These are phyloP conservation scores for Aspergillus ibericus DNA, from an alignment of 2,329 filamentous ascomycete genomes.

Conservation along the genomic window DNA sequence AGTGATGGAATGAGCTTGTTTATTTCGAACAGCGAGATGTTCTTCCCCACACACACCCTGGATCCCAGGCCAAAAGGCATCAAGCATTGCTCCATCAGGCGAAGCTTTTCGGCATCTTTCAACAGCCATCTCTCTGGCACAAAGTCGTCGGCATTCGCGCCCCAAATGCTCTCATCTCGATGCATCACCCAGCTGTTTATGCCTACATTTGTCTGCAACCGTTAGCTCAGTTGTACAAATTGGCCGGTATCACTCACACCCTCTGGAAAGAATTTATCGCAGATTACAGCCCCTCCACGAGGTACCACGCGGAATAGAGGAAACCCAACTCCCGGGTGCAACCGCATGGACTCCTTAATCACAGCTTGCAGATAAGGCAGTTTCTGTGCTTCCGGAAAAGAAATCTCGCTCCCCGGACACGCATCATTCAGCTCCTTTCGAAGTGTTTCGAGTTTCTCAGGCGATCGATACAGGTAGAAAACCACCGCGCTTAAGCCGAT, in stretches of 20 bases:
- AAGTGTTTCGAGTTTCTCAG: slow-evolving; percentile 29
- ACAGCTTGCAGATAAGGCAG: slow-evolving; percentile 38
- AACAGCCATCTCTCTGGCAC: slow-evolving; percentile 50
- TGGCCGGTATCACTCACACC: slow-evolving; percentile 18
- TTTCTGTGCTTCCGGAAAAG: slow-evolving; percentile 13
- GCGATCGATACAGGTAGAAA: slow-evolving; percentile 70
- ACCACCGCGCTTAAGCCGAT: slow-evolving; percentile 71
- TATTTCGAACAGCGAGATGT: slow-evolving; percentile 36
- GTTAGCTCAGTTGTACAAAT: background rate
- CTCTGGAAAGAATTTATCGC: slow-evolving; percentile 33
- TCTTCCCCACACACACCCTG: slow-evolving; percentile 34
- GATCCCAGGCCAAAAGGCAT: slow-evolving; percentile 33
- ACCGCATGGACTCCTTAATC: slow-evolving; percentile 40
- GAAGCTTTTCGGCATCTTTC: slow-evolving; percentile 22
- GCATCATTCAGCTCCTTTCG: slow-evolving; percentile 64
- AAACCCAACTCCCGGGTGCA: slow-evolving; percentile 38
- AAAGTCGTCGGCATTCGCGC: slow-evolving; percentile 41
- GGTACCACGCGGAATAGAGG: slow-evolving; percentile 39
- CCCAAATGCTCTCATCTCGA: slow-evolving; percentile 40
- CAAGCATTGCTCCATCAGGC: slow-evolving; percentile 33
- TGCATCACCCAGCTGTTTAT: slow-evolving; percentile 49
- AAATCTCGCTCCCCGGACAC: background rate
- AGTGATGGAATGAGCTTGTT: slow-evolving; percentile 34
- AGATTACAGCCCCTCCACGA: slow-evolving; percentile 26
- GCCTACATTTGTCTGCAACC: slow-evolving; percentile 37